Conservation (phyloP, 2,329 filamentous ascomycete species). For the Botrytis elliptica region DNA sequence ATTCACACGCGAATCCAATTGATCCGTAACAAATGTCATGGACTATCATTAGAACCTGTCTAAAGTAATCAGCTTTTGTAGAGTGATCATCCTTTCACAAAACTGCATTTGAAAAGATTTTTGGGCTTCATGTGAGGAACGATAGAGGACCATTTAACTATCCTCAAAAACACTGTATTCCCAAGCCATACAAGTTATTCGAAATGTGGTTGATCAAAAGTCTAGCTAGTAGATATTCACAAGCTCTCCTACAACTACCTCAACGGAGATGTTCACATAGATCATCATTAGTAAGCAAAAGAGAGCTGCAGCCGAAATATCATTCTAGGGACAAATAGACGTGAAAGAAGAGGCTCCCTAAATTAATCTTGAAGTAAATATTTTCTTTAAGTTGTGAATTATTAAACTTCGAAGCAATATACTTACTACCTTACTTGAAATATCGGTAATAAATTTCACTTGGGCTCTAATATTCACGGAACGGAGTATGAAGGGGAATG, state of each 20-base stretch:
- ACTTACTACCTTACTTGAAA: background rate
- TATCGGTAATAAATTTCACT: background rate
- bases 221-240: background rate
- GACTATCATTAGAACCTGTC: too few relatives aligned
- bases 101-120: too few relatives aligned
- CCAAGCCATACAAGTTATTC: background rate
- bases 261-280: too few relatives aligned
- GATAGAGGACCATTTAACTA: too few relatives aligned
- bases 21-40: too few relatives aligned
- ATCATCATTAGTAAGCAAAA: background rate
- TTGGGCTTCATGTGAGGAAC: too few relatives aligned
- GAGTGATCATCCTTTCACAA: too few relatives aligned
- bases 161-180: background rate
- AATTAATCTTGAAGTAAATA: fast-evolving
- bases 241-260: background rate
- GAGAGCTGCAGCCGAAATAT: background rate
- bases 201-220: fast-evolving
- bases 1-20: too few relatives aligned
- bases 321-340: fast-evolving
- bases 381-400: too few relatives aligned
- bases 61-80: too few relatives aligned
- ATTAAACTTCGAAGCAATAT: too few relatives aligned
- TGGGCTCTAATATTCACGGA: background rate
- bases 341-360: too few relatives aligned
- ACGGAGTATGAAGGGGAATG: background rate